Evolutionary conservation across 1,284 basidiomycete species (phyloP).

Genomic region (Naganishia cerealis): DNA sequence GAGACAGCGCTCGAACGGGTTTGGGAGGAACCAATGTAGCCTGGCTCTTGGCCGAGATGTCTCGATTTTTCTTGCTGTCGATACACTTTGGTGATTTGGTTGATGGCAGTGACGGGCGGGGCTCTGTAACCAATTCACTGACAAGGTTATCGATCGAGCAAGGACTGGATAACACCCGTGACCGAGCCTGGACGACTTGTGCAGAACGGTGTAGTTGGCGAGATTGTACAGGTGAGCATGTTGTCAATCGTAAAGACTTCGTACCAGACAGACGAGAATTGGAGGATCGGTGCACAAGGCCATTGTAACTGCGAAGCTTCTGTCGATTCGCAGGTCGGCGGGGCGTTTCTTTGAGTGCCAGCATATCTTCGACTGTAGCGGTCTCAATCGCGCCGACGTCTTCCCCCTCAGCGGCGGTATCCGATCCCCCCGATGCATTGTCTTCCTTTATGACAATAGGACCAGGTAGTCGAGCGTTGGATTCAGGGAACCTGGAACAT

Average conservation of each 20-base stretch:
- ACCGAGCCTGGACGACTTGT: neutral
- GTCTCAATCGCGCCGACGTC: slow-evolving; percentile 6
- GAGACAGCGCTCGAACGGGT: slow-evolving; percentile 18
- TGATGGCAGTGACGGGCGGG: neutral
- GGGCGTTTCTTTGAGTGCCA: neutral
- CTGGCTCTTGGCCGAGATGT: neutral
- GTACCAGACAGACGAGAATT: neutral
- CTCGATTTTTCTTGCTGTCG: neutral
- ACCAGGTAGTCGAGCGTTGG: neutral
- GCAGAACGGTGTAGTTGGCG: neutral
- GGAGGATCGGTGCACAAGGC: neutral
- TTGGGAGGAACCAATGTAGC: neutral
- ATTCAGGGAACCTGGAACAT: slow-evolving; percentile 11
- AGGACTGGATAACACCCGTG: neutral
- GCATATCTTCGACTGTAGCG: slow-evolving; percentile 3
- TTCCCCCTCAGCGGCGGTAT: neutral
- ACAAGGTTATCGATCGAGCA: neutral
- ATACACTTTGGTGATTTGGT: neutral
- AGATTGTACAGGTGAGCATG: neutral
- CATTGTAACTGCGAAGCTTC: neutral
- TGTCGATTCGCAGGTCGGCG: neutral
- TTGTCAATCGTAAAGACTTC: neutral
- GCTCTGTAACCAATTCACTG: neutral
- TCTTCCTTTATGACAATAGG: neutral
- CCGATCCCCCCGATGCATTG: neutral